Conservation (phyloP, 441 rosid genomes). For the Adansonia gregorii region DNA sequence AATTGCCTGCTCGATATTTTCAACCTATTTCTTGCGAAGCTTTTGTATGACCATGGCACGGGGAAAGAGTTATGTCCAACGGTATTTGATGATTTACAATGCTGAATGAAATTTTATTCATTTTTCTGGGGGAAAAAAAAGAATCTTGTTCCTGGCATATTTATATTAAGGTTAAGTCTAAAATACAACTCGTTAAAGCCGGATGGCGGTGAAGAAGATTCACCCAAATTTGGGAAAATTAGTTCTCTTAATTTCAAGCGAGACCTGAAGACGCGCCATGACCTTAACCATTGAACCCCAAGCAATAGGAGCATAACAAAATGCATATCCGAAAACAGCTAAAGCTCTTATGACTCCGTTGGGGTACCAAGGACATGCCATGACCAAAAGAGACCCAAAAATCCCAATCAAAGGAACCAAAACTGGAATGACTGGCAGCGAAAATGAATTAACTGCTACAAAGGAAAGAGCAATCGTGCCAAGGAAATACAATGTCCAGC, state of each 20-base stretch:
- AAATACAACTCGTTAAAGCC: constrained; percentile 55
- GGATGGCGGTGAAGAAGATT: constrained; percentile 55
- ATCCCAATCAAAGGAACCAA: constrained; percentile 67
- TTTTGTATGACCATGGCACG: constrained; percentile 4
- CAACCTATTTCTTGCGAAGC: neutral
- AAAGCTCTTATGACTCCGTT: constrained; percentile 77
- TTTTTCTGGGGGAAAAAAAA: no score
- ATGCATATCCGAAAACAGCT: constrained; percentile 71
- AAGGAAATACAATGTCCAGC: constrained; percentile 76
- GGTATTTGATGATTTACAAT: neutral
- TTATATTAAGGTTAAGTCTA: no score
- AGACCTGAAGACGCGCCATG: constrained; percentile 59
- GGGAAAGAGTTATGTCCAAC: neutral
- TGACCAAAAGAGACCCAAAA: constrained; percentile 71
- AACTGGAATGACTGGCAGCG: constrained; percentile 64
- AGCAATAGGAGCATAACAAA: constrained; percentile 66
- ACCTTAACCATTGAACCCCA: constrained; percentile 66
- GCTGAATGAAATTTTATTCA: no score
- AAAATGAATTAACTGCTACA: constrained; percentile 60
- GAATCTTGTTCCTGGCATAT: no score
- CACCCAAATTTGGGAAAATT: constrained; percentile 59
- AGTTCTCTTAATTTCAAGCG: constrained; percentile 70
- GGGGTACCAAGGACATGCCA: constrained; percentile 80
- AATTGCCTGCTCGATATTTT: constrained; percentile 21
- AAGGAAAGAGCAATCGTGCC: constrained; percentile 66